Conservation (phyloP, 176 grass and related monocot genomes). For the Oryza rufipogon region DNA sequence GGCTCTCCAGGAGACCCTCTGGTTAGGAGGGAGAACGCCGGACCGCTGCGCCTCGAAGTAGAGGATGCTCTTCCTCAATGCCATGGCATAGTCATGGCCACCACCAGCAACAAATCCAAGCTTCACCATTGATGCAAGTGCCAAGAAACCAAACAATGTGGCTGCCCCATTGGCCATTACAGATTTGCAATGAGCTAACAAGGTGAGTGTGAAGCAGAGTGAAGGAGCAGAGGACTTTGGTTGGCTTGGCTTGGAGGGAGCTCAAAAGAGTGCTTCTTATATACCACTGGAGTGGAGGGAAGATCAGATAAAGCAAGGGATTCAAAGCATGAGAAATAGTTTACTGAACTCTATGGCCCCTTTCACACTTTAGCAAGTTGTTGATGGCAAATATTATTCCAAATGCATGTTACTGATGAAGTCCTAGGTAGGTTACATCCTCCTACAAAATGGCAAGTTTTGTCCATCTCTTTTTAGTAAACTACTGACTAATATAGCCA, state of each 20-base stretch:
- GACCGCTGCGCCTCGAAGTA: slow-evolving; percentile 97
- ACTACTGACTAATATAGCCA: too few relatives aligned
- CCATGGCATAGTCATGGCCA: slow-evolving; percentile 75
- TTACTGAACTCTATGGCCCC: background rate
- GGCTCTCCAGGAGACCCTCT: slow-evolving; percentile 79
- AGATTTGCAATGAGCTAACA: background rate
- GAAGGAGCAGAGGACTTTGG: slow-evolving; percentile 18
- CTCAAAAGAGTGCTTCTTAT: slow-evolving; percentile 25
- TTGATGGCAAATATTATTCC: background rate
- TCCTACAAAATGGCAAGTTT: background rate
- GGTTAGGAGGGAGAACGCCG: slow-evolving; percentile 65
- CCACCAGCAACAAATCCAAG: slow-evolving; percentile 26
- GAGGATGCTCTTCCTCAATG: slow-evolving; percentile 83
- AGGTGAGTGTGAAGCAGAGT: slow-evolving; percentile 15
- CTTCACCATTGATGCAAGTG: slow-evolving; percentile 28
- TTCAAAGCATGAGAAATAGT: slow-evolving; percentile 46
- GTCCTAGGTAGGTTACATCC: background rate
- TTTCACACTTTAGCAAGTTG: slow-evolving; percentile 30
- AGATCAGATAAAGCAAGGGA: background rate
- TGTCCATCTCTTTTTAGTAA: background rate
- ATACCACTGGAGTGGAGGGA: slow-evolving; percentile 39
- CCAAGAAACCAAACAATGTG: slow-evolving; percentile 25
- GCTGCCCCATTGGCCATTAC: slow-evolving; percentile 34
- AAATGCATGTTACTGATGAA: background rate
- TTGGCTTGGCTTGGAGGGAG: slow-evolving; percentile 14